Base-by-base conservation (phyloP, 108 stramenopile genomes). In the Pelagomonas calceolata region DNA sequence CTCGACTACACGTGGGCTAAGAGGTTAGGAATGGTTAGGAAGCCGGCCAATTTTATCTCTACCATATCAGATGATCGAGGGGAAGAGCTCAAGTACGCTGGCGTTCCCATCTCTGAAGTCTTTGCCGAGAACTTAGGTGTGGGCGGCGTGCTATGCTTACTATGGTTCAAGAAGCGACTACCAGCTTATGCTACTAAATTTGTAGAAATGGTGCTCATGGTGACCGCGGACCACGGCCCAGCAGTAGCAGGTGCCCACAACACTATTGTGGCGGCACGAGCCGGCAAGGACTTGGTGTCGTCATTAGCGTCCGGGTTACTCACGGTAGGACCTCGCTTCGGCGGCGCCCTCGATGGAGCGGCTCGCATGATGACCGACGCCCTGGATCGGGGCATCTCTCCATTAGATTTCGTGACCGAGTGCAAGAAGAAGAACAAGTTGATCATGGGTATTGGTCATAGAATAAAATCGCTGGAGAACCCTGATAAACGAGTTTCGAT, bases 1-100 rank as follows among this genome's bases (percentile, higher is more conserved):
- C 90, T 94, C 90, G 92, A 94, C 73, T 94, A 88, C 76, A 82
- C 85, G 34, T 94, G 93, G 93, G 93, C 93, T 31, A 90, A 91
- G 75, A 85, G 87, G 33, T 80, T 94, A 9, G 93, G 93, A 14
- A 85, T 94, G 43, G 87, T 94, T 32, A 80, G 93, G 66, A 94
- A 94, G 79, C 93, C 93, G n/a, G 90, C 93, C 33, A 86, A 88
- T 67, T 94, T 94, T 66, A 88, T 94, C 74, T 91, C 91, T 0
- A 86, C 91, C 34, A 94, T 94, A 68, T 89, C 88, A 15, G 93
- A 94, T 72, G 93, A 94, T 72, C 86, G 93, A 18, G 93, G 93
- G n/a, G 88, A 90, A 30, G 93, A 94, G 80, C 83, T 94, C 15
- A 77, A 68, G 63, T 94, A 94, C 72, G 85, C 85, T 31, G 93